phyloP scores from a whole-genome alignment of 306 rosid species.

The Medicago lupulina region DNA sequence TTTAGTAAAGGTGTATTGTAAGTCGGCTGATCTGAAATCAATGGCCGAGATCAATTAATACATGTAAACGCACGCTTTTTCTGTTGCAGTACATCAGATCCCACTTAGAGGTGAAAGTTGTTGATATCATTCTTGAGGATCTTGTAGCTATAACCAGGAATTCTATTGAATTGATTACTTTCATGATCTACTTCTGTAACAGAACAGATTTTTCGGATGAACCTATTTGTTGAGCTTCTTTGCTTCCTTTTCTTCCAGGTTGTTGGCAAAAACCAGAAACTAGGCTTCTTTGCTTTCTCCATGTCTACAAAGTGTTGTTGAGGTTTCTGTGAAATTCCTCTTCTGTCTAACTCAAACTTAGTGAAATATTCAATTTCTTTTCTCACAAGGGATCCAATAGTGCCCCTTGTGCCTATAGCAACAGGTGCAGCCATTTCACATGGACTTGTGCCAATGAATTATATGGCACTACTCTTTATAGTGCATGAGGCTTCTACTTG shows the following conservation, averaged over 20 bases:
- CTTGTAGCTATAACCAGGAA: conserved; percentile 70
- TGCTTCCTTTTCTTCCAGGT: conserved; percentile 59
- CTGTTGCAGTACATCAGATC: background rate
- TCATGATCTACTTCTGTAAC: conserved; percentile 51
- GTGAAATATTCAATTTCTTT: conserved; percentile 77
- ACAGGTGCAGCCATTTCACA: conserved; percentile 66
- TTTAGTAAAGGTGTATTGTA: background rate
- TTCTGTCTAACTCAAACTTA: conserved; percentile 63
- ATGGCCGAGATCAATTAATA: background rate
- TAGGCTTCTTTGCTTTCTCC: conserved; percentile 39
- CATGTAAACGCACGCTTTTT: background rate
- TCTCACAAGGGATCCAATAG: conserved; percentile 76
- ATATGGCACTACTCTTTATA: conserved; percentile 49
- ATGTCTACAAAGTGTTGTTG: conserved; percentile 38
- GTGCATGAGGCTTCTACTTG: conserved; percentile 52
- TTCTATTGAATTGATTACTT: conserved; percentile 51
- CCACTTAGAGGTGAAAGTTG: conserved; percentile 13
- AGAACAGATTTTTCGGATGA: conserved; percentile 62
- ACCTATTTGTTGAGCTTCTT: conserved; percentile 40
- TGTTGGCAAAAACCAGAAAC: conserved; percentile 62
- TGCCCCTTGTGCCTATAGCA: conserved; percentile 83
- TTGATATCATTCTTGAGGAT: conserved; percentile 60
- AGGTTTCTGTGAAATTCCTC: conserved; percentile 51
- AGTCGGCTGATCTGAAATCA: background rate
- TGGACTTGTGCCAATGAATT: background rate